phyloP scores from a whole-genome alignment of 345 rosid species.

The Psidium friedrichsthalianum region DNA sequence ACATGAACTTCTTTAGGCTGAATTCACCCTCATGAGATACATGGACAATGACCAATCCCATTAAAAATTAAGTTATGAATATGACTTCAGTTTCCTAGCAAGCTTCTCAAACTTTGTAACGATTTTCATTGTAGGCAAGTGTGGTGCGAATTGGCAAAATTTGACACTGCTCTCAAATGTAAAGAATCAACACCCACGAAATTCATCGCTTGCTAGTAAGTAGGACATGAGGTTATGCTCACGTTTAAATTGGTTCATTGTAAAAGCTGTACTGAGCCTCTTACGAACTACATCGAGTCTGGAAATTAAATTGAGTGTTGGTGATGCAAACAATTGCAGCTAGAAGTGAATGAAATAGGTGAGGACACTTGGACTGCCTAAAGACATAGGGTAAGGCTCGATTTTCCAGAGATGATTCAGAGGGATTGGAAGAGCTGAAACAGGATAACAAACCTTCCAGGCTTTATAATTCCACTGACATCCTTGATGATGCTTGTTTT shows the following conservation, averaged over 20 bases:
- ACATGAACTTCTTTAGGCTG: background rate
- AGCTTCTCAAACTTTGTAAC: background rate
- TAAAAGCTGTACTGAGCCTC: background rate
- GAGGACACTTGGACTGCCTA: background rate
- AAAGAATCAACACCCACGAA: background rate
- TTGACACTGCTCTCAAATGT: background rate
- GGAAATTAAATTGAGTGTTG: background rate
- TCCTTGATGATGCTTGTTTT: conserved; percentile 42
- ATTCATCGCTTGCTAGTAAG: background rate
- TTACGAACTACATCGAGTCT: background rate
- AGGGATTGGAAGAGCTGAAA: background rate
- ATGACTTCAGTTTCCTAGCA: background rate
- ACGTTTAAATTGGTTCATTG: background rate
- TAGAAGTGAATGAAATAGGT: background rate
- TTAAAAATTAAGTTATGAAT: background rate
- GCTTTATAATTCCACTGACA: conserved; percentile 45
- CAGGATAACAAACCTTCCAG: conserved; percentile 39
- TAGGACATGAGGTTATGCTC: background rate
- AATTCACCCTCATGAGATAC: background rate
- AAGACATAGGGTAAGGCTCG: background rate
- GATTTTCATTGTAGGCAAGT: background rate
- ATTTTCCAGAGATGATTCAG: background rate
- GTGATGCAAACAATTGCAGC: background rate
- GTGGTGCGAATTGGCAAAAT: background rate
- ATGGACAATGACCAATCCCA: background rate